Evolutionary conservation across 164 flowering plant genomes (phyloP).

Genomic region (Annona squamosa): DNA sequence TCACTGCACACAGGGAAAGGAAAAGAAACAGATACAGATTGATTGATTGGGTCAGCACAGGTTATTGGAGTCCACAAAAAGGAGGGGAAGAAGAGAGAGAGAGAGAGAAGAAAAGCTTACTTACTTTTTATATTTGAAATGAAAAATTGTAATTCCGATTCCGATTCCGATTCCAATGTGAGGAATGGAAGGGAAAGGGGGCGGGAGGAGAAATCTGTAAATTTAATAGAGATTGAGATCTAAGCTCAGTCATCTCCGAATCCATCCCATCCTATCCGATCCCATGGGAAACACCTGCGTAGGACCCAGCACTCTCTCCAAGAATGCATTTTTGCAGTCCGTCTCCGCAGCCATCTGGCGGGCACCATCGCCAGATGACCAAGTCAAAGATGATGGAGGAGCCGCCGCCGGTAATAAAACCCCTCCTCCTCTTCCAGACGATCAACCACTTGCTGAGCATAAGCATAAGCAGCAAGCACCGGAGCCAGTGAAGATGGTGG

Average conservation of each 20-base stretch:
- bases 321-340: constrained; percentile 33
- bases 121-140: too few species aligned
- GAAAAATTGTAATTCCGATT: neutral
- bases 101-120: neutral
- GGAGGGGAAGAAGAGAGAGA: neutral
- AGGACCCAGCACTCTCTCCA: constrained; percentile 24
- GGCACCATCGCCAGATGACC: constrained; percentile 17
- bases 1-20: too few species aligned
- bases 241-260: too few species aligned
- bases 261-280: neutral
- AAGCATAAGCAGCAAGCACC: constrained; percentile 30
- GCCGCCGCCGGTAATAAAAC: neutral
- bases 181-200: too few species aligned
- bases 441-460: constrained; percentile 17
- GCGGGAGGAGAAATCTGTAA: too few species aligned
- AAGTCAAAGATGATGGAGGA: neutral
- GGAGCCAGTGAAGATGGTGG: constrained; percentile 25
- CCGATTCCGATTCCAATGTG: too few species aligned
- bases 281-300: constrained; percentile 62
- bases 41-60: too few species aligned
- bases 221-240: too few species aligned
- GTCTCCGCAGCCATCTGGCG: constrained; percentile 39
- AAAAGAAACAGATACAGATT: too few species aligned
- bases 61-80: too few species aligned
- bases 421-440: neutral